Conservation (phyloP, 2,329 filamentous ascomycete species). For the Geosmithia putterillii region DNA sequence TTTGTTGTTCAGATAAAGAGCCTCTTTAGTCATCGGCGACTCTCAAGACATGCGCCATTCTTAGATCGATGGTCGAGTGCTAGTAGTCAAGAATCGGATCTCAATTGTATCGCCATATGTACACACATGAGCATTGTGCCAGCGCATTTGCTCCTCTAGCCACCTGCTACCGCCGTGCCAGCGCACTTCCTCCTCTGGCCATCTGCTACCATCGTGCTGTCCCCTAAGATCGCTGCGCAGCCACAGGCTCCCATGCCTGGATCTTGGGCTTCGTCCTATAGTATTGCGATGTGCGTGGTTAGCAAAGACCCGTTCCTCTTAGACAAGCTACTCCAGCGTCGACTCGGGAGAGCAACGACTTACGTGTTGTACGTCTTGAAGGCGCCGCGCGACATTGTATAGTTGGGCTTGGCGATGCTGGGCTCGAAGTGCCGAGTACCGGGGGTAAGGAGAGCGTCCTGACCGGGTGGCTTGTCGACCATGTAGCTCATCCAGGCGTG, state of each 20-base stretch:
- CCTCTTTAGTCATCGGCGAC: too few species aligned
- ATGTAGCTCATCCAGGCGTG: conserved; percentile 95
- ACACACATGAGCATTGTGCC: conserved; percentile 8
- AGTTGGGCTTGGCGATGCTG: conserved; percentile 56
- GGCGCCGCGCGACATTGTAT: conserved; percentile 63
- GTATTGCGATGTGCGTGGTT: not conserved
- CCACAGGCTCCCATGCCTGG: conserved; percentile 36
- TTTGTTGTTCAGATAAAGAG: too few species aligned
- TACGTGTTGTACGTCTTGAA: conserved; percentile 95
- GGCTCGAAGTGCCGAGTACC: conserved; percentile 66
- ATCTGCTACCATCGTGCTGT: not conserved
- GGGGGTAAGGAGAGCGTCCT: conserved; percentile 60
- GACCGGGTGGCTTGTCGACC: conserved; percentile 72
- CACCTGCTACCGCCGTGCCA: not conserved
- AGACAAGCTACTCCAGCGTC: not conserved
- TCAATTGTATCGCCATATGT: conserved; percentile 12
- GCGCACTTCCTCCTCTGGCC: conserved; percentile 1
- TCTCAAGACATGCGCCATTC: too few species aligned
- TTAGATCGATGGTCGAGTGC: not conserved
- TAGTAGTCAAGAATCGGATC: not conserved
- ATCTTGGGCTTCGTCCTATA: conserved; percentile 41
- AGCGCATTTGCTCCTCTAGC: conserved; percentile 1
- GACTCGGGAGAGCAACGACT: conserved; percentile 23
- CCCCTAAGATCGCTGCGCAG: conserved; percentile 17
- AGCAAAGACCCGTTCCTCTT: not conserved